Percentiles rank a stretch among this genome's conserved stretches.
These are phyloP conservation scores for Coemansia sp. DNA, from an alignment of 192 early-diverging fungal genomes.

Conservation along the genomic window DNA sequence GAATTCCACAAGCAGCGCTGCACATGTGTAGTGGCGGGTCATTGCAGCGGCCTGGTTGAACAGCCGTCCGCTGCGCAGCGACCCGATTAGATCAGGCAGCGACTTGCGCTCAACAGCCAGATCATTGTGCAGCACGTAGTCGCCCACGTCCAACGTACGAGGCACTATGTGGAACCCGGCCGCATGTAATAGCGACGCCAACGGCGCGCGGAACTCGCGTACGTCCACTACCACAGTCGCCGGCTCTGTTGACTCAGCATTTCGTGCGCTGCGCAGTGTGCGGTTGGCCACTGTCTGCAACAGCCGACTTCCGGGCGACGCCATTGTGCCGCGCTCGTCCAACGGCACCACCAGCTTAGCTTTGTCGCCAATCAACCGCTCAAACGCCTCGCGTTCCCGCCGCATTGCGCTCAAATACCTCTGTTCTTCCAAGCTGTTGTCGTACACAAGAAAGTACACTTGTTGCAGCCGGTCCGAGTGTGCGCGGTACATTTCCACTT, in stretches of 20 bases:
- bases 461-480: conserved; percentile 56
- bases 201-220: conserved; percentile 87
- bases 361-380: conserved; percentile 86
- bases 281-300: conserved; percentile 16
- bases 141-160: conserved; percentile 87
- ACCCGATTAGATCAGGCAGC: conserved; percentile 81
- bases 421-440: conserved; percentile 95
- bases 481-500: conserved; percentile 76
- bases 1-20: conserved; percentile 91
- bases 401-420: conserved; percentile 79
- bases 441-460: conserved; percentile 93
- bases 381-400: conserved; percentile 91
- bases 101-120: conserved; percentile 94
- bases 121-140: conserved; percentile 84
- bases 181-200: conserved; percentile 84
- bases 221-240: conserved; percentile 77
- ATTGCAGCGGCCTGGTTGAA: conserved; percentile 91
- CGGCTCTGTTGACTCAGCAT: not conserved
- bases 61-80: conserved; percentile 79
- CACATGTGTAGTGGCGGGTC: conserved; percentile 75
- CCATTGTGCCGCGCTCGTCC: not conserved
- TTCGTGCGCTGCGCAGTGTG: conserved; percentile 29
- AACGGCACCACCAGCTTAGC: conserved; percentile 60
- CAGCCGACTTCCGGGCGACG: conserved; percentile 29
- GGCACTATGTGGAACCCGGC: conserved; percentile 73